Evolutionary conservation across 192 early-diverging fungal genomes (phyloP).

Genomic region (Ramicandelaber brevisporus): DNA sequence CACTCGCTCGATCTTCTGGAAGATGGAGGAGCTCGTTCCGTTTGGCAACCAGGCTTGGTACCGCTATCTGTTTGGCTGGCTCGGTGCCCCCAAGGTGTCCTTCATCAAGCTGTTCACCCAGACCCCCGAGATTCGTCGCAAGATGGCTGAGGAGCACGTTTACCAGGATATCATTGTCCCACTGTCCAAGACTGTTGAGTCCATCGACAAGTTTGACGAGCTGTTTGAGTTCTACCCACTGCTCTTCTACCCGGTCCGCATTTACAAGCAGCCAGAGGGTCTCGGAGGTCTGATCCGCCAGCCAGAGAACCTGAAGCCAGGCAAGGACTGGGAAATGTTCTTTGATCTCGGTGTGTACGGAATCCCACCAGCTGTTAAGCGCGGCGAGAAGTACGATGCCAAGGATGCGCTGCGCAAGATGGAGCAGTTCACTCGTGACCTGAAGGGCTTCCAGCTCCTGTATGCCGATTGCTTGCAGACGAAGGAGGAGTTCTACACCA

Average conservation of each 20-base stretch:
- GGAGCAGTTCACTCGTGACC: slow-evolving; percentile 2
- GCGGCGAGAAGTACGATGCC: slow-evolving; percentile 6
- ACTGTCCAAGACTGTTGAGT: slow-evolving; percentile 7
- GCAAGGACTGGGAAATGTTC: slow-evolving; percentile 7
- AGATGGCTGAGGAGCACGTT: slow-evolving; percentile 10
- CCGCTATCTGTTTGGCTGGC: slow-evolving; percentile 11
- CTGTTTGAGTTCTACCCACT: slow-evolving; percentile 13
- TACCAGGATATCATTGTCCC: slow-evolving; percentile 12
- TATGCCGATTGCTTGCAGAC: slow-evolving; percentile 11
- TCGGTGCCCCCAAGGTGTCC: slow-evolving; percentile 8
- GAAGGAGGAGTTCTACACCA: slow-evolving; percentile 9
- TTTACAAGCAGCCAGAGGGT: background rate
- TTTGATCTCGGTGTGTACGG: slow-evolving; percentile 16
- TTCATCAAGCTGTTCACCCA: slow-evolving; percentile 11
- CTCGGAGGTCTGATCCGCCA: background rate
- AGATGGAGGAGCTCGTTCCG: slow-evolving; percentile 10
- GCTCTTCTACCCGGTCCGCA: slow-evolving; percentile 2
- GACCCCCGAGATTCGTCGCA: slow-evolving; percentile 6
- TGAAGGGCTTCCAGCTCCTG: slow-evolving; percentile 5
- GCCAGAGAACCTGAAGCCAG: background rate
- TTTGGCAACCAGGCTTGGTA: slow-evolving; percentile 13
- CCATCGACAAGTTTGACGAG: slow-evolving; percentile 9
- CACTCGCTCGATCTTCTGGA: slow-evolving; percentile 17
- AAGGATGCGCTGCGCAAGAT: slow-evolving; percentile 4
- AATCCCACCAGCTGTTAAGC: slow-evolving; percentile 5